Conservation (phyloP, 768 basidiomycete genomes). For the Mycena haematopus region DNA sequence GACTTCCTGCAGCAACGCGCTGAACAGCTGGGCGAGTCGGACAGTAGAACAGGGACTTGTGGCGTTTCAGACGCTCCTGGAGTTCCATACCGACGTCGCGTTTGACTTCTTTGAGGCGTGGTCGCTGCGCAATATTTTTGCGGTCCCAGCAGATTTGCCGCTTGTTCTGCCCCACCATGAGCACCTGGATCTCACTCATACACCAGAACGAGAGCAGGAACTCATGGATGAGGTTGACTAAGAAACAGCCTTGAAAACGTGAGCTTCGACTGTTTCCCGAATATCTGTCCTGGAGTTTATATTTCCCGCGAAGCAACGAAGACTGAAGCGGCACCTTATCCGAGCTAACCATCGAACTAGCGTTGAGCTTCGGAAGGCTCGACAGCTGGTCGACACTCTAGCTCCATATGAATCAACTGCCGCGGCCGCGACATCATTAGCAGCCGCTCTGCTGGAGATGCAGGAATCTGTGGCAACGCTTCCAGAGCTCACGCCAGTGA, state of each 20-base stretch:
- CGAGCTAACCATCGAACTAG: constrained; percentile 57
- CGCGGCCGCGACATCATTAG: constrained; percentile 7
- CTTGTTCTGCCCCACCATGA: constrained; percentile 81
- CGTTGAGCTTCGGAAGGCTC: constrained; percentile 52
- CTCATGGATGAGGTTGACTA: constrained; percentile 70
- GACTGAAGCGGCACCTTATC: constrained; percentile 54
- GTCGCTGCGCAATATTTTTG: constrained; percentile 88
- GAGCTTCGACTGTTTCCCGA: constrained; percentile 6
- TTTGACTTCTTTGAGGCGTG: constrained; percentile 94
- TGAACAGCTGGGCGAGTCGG: constrained; percentile 53
- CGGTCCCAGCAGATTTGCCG: constrained; percentile 70
- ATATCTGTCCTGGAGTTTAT: not conserved
- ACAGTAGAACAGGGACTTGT: constrained; percentile 81
- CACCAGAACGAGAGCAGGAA: constrained; percentile 63
- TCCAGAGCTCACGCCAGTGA: constrained; percentile 48
- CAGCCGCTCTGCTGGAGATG: constrained; percentile 40
- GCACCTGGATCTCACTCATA: constrained; percentile 67
- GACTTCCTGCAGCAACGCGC: constrained; percentile 72
- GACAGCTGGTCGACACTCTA: constrained; percentile 50
- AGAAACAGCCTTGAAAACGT: constrained; percentile 74
- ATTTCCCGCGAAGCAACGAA: no score
- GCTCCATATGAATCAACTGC: constrained; percentile 27
- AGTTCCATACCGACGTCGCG: constrained; percentile 87
- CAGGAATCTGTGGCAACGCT: constrained; percentile 56
- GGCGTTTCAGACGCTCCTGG: constrained; percentile 86